phyloP scores from a whole-genome alignment of 2,329 filamentous ascomycete genomes.

The Botrytis elliptica region DNA sequence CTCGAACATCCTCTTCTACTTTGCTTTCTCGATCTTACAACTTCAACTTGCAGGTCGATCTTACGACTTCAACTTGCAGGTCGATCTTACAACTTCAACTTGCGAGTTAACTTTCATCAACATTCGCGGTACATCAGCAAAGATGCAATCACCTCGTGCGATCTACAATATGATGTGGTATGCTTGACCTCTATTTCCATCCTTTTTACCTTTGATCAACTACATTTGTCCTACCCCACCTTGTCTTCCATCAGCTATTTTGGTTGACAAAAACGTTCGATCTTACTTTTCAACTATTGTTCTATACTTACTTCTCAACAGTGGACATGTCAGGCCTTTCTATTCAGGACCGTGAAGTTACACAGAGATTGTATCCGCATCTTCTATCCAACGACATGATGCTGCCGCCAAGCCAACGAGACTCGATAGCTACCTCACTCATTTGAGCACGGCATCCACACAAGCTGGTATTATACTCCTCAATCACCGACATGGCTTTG shows the following conservation, averaged over 20 bases:
- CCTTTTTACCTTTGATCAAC: background rate
- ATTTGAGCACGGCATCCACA: background rate
- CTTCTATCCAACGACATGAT: background rate
- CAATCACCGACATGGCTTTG: background rate
- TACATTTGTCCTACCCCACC: background rate
- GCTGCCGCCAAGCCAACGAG: background rate
- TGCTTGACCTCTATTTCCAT: background rate
- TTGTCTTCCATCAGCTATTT: background rate
- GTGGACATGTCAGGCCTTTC: background rate
- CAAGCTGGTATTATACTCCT: background rate
- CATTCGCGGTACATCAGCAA: background rate
- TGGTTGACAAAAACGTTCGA: background rate
- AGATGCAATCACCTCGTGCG: background rate
- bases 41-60: background rate
- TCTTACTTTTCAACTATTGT: background rate
- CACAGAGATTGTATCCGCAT: background rate
- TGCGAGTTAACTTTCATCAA: background rate
- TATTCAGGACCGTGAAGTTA: background rate
- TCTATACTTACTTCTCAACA: background rate
- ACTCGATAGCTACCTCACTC: background rate
- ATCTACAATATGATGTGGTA: background rate
- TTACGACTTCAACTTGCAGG: background rate
- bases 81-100: background rate
- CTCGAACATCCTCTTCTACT: background rate
- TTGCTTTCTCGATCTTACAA: background rate